These are phyloP conservation scores for Purpureocillium lavendulum DNA, from an alignment of 2,329 filamentous ascomycete genomes.

Conservation along the genomic window DNA sequence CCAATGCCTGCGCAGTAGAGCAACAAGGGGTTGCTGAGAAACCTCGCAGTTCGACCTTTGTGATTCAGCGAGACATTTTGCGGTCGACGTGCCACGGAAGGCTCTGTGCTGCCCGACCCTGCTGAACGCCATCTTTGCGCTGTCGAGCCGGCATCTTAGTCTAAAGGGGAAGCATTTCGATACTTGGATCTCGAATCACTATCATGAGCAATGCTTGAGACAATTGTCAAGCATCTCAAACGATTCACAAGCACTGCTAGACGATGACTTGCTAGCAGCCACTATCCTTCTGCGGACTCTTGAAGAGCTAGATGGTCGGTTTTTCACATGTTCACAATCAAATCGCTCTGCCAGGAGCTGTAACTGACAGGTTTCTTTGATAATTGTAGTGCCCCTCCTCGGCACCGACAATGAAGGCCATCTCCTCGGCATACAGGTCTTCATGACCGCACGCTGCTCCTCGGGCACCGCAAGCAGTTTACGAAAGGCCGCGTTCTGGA, in stretches of 20 bases:
- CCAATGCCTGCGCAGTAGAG: too few relatives aligned
- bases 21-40: too few relatives aligned
- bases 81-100: slow-evolving; percentile 42
- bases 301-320: slow-evolving; percentile 40
- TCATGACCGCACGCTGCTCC: slow-evolving; percentile 32
- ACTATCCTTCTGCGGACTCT: slow-evolving; percentile 48
- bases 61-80: slow-evolving; percentile 37
- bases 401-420: slow-evolving; percentile 39
- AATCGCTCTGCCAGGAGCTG: too few relatives aligned
- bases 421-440: slow-evolving; percentile 35
- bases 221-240: slow-evolving; percentile 38
- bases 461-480: slow-evolving; percentile 21
- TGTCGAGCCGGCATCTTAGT: slow-evolving; percentile 46
- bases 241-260: slow-evolving; percentile 26
- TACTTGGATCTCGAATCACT: slow-evolving; percentile 38
- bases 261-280: slow-evolving; percentile 47
- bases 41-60: slow-evolving; percentile 30
- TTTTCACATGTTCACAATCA: slow-evolving; percentile 1
- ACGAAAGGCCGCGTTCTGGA: slow-evolving; percentile 47
- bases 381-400: slow-evolving; percentile 16
- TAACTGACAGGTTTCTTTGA: slow-evolving; percentile 1
- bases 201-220: slow-evolving; percentile 45
- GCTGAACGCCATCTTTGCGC: slow-evolving; percentile 47
- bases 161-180: slow-evolving; percentile 30
- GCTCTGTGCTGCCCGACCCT: slow-evolving; percentile 42